Percentiles rank a stretch among this genome's conserved stretches.
Evolutionary conservation across 495 filamentous ascomycete species (phyloP).

Genomic region (Lasiosphaeris hirsuta): DNA sequence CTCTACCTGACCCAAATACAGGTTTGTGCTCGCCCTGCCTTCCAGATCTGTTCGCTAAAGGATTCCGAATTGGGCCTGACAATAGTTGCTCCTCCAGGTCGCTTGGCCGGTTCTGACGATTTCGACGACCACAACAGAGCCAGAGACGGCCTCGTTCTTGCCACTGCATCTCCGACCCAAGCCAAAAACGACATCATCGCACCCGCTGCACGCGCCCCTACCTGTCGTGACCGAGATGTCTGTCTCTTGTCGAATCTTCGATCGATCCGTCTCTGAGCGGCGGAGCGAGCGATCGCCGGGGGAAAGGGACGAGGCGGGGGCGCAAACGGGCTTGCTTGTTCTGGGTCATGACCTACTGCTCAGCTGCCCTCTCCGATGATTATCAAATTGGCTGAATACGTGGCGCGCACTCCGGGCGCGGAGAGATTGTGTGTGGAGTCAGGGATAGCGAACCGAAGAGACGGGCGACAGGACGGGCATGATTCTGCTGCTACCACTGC

Average conservation of each 20-base stretch:
- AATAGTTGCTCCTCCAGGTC: slow-evolving; percentile 12
- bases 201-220: slow-evolving; percentile 18
- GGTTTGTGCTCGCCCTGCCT: slow-evolving; percentile 19
- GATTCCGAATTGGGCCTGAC: slow-evolving; percentile 23
- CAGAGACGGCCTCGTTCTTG: slow-evolving; percentile 13
- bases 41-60: slow-evolving; percentile 34
- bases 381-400: slow-evolving; percentile 8
- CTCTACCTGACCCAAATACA: slow-evolving; percentile 16
- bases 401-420: slow-evolving; percentile 12
- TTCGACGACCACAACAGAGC: slow-evolving; percentile 22
- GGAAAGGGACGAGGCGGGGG: background rate
- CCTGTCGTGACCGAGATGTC: slow-evolving; percentile 17
- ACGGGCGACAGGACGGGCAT: slow-evolving; percentile 1
- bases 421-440: background rate
- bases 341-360: background rate
- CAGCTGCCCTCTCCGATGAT: background rate
- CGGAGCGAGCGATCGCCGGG: slow-evolving; percentile 10
- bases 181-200: slow-evolving; percentile 14
- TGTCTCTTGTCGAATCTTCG: slow-evolving; percentile 4
- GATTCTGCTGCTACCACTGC: background rate
- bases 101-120: slow-evolving; percentile 12
- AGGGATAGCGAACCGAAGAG: background rate
- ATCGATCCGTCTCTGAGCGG: slow-evolving; percentile 10
- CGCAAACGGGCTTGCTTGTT: background rate
- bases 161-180: slow-evolving; percentile 13